Evolutionary conservation across 352 stramenopile species (phyloP), one percentile per base, ranked within the genome.

Genomic region (Phytophthora pseudosyringae): DNA sequence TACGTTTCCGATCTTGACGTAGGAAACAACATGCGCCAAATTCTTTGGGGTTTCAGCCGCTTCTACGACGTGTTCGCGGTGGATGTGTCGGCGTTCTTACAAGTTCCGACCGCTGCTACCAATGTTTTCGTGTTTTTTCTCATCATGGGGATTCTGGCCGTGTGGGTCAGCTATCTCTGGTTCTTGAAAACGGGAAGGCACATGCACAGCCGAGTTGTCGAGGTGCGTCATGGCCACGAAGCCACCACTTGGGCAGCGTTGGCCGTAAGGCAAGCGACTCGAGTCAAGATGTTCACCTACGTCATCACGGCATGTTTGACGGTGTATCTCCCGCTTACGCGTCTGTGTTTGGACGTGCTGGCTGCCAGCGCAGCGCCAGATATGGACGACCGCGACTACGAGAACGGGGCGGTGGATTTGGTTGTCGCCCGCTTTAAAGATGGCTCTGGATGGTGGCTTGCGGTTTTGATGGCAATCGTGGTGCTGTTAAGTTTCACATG

Each of bases 201-300:
- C 18, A 33, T 75, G 13, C 72, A 80, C 53, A 54, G 63, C 41
- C 48, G 62, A 4, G 53, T 46, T 2, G 75, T 78, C 6, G 71
- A 78, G 49, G 64, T 85, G n/a, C 65, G 69, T 12, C 67, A 78
- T 18, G 73, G 69, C 41, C 60, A 79, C 18, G 73, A 81, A 53
- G 72, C 62, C 5, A 59, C 48, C 0, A 67, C 66, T 1, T 79
- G 64, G 69, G 69, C 67, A 1, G 36, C 49, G 9, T 25, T 80
- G 0, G 62, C 66, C 8, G 40, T 35, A 1, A 81, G 66, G 31
- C 66, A 73, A 44, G 62, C 68, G 33, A 66, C 50, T 16, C 60
- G 59, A 46, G 51, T 78, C 33, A 66, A 67, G 50, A 13, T 66
- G 12, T 66, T 67, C 29, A 81, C 73, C n/a, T 75, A 66, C 46